Evolutionary conservation across 441 rosid species (phyloP).

Genomic region (Syzygium syzygioides): DNA sequence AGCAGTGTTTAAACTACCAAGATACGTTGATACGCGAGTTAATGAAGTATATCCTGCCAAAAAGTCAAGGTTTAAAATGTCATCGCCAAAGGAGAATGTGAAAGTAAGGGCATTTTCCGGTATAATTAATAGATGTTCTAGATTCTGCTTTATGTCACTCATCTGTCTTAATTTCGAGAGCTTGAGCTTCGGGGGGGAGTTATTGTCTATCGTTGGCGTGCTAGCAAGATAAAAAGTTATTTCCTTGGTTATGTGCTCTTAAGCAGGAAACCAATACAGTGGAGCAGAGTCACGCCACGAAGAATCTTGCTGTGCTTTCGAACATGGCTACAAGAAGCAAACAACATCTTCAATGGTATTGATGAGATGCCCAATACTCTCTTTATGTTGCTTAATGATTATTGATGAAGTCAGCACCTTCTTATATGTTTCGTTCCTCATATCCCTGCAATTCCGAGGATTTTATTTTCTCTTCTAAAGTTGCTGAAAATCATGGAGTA

Average conservation of each 20-base stretch:
- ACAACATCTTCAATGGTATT: conserved; percentile 47
- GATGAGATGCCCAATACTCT: background rate
- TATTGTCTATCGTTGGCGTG: background rate
- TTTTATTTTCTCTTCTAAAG: conserved; percentile 21
- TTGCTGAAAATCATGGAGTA: too few relatives aligned
- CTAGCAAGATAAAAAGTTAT: background rate
- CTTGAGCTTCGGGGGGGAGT: background rate
- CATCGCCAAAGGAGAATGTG: conserved; percentile 48
- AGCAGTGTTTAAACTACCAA: conserved; percentile 19
- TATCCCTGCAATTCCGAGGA: conserved; percentile 40
- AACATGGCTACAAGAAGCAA: conserved; percentile 46
- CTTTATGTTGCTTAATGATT: background rate
- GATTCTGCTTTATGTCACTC: conserved; percentile 2
- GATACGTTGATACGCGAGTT: conserved; percentile 63
- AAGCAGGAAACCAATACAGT: conserved; percentile 45
- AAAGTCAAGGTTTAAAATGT: conserved; percentile 56
- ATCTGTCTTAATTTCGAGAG: background rate
- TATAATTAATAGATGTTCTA: background rate
- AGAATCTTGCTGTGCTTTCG: conserved; percentile 50
- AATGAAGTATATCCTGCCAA: conserved; percentile 72
- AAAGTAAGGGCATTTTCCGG: conserved; percentile 38
- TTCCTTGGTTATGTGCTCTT: background rate
- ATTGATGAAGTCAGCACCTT: background rate
- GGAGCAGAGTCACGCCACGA: conserved; percentile 34
- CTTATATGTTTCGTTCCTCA: background rate